These are phyloP conservation scores for Fraxinus greggii DNA, from an alignment of 305 asterid species.

Conservation along the genomic window DNA sequence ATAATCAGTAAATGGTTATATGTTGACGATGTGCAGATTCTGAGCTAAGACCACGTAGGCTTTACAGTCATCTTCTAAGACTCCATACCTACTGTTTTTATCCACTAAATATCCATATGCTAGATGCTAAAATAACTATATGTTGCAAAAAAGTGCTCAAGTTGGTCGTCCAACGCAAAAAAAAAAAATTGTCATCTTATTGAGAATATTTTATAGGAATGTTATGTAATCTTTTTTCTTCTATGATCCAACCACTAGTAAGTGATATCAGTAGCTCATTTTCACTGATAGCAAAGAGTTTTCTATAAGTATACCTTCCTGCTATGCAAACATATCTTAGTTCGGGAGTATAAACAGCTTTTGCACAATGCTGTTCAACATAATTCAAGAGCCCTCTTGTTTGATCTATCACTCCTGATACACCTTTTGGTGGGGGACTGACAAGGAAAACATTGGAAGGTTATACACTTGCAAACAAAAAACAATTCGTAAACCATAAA, in stretches of 20 bases:
- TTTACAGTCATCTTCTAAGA: neutral
- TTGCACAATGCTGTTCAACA: conserved; percentile 72
- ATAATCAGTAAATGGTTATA: neutral
- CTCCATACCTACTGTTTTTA: neutral
- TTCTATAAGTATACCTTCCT: conserved; percentile 55
- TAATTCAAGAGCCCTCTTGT: conserved; percentile 91
- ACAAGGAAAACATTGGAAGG: conserved; percentile 14
- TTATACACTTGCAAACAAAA: neutral
- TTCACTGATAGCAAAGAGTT: neutral
- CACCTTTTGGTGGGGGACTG: conserved; percentile 84
- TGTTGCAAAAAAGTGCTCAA: neutral
- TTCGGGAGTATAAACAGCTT: conserved; percentile 78
- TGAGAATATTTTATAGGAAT: neutral
- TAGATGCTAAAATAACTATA: neutral
- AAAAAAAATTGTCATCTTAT: neutral
- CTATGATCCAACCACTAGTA: neutral
- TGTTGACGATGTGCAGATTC: neutral
- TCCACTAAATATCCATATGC: neutral
- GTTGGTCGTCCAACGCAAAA: neutral
- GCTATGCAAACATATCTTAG: conserved; percentile 88
- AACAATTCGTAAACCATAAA: neutral
- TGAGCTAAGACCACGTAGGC: neutral
- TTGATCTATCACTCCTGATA: conserved; percentile 90
- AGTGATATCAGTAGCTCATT: neutral
- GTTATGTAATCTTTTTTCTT: neutral